A percentile compares a stretch with the other conserved stretches of the same genome.
These are phyloP conservation scores for Ormosia emarginata DNA, from an alignment of 306 rosid genomes.

Conservation along the genomic window DNA sequence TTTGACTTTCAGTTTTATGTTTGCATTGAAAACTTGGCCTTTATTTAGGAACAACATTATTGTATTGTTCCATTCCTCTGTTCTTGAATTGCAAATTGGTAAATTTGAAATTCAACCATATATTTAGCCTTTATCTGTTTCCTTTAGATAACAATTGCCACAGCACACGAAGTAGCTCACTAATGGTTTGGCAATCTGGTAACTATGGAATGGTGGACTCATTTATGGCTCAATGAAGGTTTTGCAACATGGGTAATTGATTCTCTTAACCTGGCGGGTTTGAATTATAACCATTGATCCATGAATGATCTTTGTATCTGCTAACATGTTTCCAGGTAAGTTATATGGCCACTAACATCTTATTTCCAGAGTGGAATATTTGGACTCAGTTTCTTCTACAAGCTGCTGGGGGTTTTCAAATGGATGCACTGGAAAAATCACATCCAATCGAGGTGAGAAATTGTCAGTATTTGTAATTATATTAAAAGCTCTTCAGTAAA, in stretches of 20 bases:
- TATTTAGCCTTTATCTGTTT: background rate
- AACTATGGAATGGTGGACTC: constrained; percentile 77
- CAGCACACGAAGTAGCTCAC: constrained; percentile 67
- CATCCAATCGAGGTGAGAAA: constrained; percentile 61
- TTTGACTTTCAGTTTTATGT: background rate
- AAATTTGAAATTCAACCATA: background rate
- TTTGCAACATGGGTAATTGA: constrained; percentile 65
- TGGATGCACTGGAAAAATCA: constrained; percentile 57
- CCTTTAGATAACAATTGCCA: constrained; percentile 37
- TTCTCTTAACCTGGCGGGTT: background rate
- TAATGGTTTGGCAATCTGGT: constrained; percentile 84
- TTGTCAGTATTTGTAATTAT: background rate
- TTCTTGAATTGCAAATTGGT: background rate
- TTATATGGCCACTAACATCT: constrained; percentile 51
- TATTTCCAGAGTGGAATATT: constrained; percentile 68
- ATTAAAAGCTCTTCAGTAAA: background rate
- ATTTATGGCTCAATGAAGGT: constrained; percentile 76
- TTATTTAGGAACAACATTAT: background rate
- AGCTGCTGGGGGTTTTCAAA: constrained; percentile 37
- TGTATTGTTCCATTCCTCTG: background rate
- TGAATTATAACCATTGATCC: background rate
- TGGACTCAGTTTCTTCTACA: constrained; percentile 55
- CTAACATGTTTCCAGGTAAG: constrained; percentile 46
- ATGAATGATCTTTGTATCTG: background rate
- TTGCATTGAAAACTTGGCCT: background rate